Conservation (phyloP, 2,329 filamentous ascomycete genomes). For the Rhexocercosporidium sp. region DNA sequence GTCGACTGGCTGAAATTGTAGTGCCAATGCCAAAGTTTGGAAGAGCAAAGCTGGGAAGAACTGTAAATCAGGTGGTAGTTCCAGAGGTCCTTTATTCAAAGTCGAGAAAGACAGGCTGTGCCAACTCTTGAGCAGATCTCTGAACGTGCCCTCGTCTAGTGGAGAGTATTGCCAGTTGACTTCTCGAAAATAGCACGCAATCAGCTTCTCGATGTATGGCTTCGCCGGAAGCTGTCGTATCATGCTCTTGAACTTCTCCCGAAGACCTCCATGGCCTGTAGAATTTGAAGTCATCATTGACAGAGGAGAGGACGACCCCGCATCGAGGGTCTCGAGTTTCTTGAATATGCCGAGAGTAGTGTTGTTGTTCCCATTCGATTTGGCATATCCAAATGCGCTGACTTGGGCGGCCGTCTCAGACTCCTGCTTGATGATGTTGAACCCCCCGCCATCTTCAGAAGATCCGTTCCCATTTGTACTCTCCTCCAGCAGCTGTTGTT, state of each 20-base stretch:
- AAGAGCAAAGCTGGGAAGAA: slow-evolving; percentile 66
- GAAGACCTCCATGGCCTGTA: slow-evolving; percentile 48
- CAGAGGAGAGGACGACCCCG: slow-evolving; percentile 38
- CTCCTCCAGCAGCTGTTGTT: slow-evolving; percentile 39
- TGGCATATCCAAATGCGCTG: slow-evolving; percentile 57
- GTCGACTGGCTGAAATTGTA: slow-evolving; percentile 57
- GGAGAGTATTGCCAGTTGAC: slow-evolving; percentile 65
- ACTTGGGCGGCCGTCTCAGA: slow-evolving; percentile 38
- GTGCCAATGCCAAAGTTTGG: slow-evolving; percentile 59
- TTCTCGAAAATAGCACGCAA: slow-evolving; percentile 59
- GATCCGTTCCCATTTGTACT: slow-evolving; percentile 20
- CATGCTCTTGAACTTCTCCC: slow-evolving; percentile 63
- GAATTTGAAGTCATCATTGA: slow-evolving; percentile 32
- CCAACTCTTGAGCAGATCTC: slow-evolving; percentile 59
- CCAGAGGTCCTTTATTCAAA: slow-evolving; percentile 55
- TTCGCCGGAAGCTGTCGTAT: slow-evolving; percentile 62
- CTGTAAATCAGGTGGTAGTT: slow-evolving; percentile 55
- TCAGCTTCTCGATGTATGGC: slow-evolving; percentile 58
- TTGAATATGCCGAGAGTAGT: slow-evolving; percentile 61
- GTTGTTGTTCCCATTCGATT: slow-evolving; percentile 51
- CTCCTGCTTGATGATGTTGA: slow-evolving; percentile 32
- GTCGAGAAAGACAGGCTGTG: slow-evolving; percentile 57
- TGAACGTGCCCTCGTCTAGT: slow-evolving; percentile 59
- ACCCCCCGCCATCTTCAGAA: slow-evolving; percentile 27
- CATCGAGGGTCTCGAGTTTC: slow-evolving; percentile 55